Evolutionary conservation across 1,284 basidiomycete species (phyloP), one percentile per base, ranked within the genome.

Genomic region (Cystobasidium sp.): DNA sequence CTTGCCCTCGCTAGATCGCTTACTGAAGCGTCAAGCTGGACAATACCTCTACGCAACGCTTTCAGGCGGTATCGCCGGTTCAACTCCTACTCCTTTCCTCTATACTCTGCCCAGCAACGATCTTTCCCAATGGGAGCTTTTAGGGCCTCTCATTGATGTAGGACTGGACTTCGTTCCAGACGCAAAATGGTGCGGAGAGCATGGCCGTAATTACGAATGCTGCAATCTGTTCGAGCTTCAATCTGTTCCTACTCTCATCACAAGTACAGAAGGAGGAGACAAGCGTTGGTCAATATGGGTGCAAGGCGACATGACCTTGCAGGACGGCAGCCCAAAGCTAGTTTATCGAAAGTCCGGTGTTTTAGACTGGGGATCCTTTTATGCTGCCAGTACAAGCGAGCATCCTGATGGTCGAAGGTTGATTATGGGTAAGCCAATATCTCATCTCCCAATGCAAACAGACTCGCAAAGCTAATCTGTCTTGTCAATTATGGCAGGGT

Each of bases 141-240:
- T 63, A n/a, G 61, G 61, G 24, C 24, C 61, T 39, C 39, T 63
- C 6, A 41, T 63, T 1, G 37, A 63, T 63, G 8, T 63, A 5
- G 61, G 61, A 12, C 61, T 63, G 41, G 61, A 63, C 16, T 63
- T 41, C 24, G 18, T 24, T 1, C 61, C 61, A 63, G 61, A 63
- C 46, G 39, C 10, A 18, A 43, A 47, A 14, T 63, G 61, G 61
- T 39, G 61, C 39, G 61, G 61, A 6, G 43, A 24, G 10, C 22
- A 22, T 8, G 61, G 61, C 18, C 61, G 61, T 18, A 63, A 63
- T 20, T 63, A 41, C 39, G 61, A 63, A 24, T 63, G 61, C 61
- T 63, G 61, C 18, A 63, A 41, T 47, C 61, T 63, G 24, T 63
- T 63, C 39, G 61, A 63, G 61, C 61, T 63, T n/a, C 37, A 44